phyloP scores from a whole-genome alignment of 1,284 basidiomycete genomes.

The Lentinus polychrous region DNA sequence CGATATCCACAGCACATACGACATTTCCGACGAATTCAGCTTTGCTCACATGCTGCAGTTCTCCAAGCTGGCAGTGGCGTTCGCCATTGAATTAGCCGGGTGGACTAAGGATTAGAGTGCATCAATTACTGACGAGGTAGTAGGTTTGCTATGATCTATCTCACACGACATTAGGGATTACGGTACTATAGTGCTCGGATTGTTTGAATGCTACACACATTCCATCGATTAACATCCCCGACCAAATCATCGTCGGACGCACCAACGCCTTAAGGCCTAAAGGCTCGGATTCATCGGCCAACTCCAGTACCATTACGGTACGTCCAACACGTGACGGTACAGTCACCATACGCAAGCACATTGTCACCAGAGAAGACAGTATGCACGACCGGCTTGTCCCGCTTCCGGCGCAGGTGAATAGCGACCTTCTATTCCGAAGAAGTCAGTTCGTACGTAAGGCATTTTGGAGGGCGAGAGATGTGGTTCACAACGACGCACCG shows the following conservation, averaged over 20 bases:
- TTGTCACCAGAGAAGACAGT: constrained; percentile 33
- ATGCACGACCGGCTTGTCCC: constrained; percentile 33
- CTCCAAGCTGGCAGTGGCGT: constrained; percentile 83
- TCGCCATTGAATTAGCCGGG: constrained; percentile 73
- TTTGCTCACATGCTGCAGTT: constrained; percentile 82
- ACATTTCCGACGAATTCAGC: constrained; percentile 83
- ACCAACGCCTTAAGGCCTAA: too few relatives aligned
- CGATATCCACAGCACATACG: constrained; percentile 52
- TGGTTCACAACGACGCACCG: constrained; percentile 21
- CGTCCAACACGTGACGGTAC: constrained; percentile 33
- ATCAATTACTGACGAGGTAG: neutral
- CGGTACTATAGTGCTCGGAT: neutral
- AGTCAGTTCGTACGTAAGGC: neutral
- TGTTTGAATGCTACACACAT: too few relatives aligned
- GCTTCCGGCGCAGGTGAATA: constrained; percentile 25
- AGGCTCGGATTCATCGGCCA: too few relatives aligned
- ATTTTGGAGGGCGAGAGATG: constrained; percentile 3
- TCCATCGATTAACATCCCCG: too few relatives aligned
- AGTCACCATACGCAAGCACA: constrained; percentile 35
- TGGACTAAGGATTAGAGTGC: constrained; percentile 26
- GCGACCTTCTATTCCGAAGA: constrained; percentile 25
- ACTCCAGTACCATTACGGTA: constrained; percentile 6
- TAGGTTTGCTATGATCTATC: neutral
- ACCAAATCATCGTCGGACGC: too few relatives aligned
- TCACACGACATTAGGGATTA: neutral